These are phyloP conservation scores for Pleomassaria siparia DNA, from an alignment of 2,329 filamentous ascomycete genomes.

Conservation along the genomic window DNA sequence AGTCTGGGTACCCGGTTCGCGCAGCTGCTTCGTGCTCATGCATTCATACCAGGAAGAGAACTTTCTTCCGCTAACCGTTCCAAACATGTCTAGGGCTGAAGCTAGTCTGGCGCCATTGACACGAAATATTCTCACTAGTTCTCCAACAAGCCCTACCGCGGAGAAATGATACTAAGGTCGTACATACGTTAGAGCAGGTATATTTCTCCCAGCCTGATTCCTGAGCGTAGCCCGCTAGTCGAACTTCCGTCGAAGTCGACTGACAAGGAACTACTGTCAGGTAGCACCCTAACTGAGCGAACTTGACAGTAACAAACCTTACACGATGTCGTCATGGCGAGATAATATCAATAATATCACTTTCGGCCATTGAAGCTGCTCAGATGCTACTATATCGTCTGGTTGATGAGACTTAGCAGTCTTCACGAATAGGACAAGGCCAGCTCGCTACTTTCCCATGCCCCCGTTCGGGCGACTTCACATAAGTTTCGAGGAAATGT, in stretches of 20 bases:
- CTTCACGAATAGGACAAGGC: not conserved
- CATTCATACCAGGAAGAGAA: too few species aligned
- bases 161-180: too few species aligned
- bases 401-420: not conserved
- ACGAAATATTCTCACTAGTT: too few species aligned
- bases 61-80: too few species aligned
- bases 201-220: not conserved
- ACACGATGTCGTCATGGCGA: not conserved
- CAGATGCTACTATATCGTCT: not conserved
- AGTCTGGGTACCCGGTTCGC: not conserved
- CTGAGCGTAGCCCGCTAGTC: not conserved
- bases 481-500: not conserved
- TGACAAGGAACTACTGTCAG: not conserved
- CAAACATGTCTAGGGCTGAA: too few species aligned
- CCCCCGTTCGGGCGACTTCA: not conserved
- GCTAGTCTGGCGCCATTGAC: too few species aligned
- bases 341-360: not conserved
- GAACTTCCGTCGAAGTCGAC: not conserved
- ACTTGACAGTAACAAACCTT: not conserved
- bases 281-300: not conserved
- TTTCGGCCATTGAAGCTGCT: not conserved
- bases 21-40: not conserved
- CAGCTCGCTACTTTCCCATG: not conserved
- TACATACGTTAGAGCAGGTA: too few species aligned
- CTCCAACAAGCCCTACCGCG: too few species aligned